These are phyloP conservation scores for Silybum marianum DNA, from an alignment of 129 eudicot genomes.

Conservation along the genomic window DNA sequence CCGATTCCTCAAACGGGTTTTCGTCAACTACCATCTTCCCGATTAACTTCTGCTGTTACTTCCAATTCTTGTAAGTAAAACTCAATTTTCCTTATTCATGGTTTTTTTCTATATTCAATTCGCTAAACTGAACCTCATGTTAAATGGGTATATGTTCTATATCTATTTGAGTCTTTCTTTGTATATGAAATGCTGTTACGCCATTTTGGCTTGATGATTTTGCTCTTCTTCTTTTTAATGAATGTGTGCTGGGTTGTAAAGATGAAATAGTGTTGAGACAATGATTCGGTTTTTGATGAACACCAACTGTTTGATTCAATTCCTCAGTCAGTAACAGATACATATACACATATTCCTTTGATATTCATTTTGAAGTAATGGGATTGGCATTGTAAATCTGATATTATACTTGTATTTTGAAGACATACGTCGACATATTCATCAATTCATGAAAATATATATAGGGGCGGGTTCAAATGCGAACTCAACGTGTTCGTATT, in stretches of 20 bases:
- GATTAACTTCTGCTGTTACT: conserved; percentile 12
- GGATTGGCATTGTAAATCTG: neutral
- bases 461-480: too few relatives aligned
- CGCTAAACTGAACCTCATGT: neutral
- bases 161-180: neutral
- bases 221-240: neutral
- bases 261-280: neutral
- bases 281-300: neutral
- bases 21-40: conserved; percentile 5
- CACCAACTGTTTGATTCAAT: conserved; percentile 18
- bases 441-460: neutral
- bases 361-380: neutral
- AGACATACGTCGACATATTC: neutral
- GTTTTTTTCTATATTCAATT: neutral
- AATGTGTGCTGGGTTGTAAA: neutral
- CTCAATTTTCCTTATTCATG: neutral
- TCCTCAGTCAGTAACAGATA: conserved; percentile 12
- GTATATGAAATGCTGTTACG: neutral
- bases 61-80: conserved; percentile 17
- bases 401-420: neutral
- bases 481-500: too few relatives aligned
- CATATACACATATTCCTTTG: neutral
- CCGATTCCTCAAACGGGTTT: conserved; percentile 17
- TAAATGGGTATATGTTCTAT: neutral
- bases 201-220: conserved; percentile 4